Evolutionary conservation across 192 early-diverging fungal species (phyloP), one percentile per base, ranked within the genome.

Genomic region (Powellomyces hirtus): DNA sequence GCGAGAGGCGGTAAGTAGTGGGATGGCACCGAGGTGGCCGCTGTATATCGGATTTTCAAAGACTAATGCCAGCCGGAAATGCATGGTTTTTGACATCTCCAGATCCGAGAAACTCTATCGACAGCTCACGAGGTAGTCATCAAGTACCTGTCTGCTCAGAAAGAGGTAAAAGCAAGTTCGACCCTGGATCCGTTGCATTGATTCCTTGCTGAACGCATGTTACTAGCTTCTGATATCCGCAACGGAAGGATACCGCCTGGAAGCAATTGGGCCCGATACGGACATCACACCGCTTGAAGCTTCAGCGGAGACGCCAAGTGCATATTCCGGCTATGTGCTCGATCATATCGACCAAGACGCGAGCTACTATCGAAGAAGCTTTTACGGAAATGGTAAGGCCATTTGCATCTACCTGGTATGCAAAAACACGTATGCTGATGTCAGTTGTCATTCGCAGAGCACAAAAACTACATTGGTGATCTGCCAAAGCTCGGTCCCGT

Each of bases 301-400:
- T 27, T 18, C 29, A 4, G 22, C 63, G 30, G 4, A 13, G 30
- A 22, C 4, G 22, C n/a, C n/a, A 18, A n/a, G 22, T 24, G n/a
- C 11, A 16, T 53, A 64, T 29, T 16, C 30, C 10, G 27, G 24
- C 2, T 62, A 61, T 38, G 6, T 10, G 24, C 49, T 78, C 38
- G 77, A 78, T 24, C 74, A 78, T 56, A 30, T 78, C 22, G 67
- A 59, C 46, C 40, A 45, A 8, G 77, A 76, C 44, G 46, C 58
- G 6, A 35, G 38, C 14, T 78, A 72, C 36, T 78, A 70, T 35
- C 63, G 77, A 6, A 66, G 59, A 29, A 56, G 62, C 63, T 75
- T 78, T 58, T 42, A 64, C 22, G 52, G 57, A 38, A 31, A 33
- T 1, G 40, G 60, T 73, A 33, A 14, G 44, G 33, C n/a, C 18